Evolutionary conservation across 345 rosid genomes (phyloP), one percentile per base, ranked within the genome.

Genomic region (Salix koriyanagi): DNA sequence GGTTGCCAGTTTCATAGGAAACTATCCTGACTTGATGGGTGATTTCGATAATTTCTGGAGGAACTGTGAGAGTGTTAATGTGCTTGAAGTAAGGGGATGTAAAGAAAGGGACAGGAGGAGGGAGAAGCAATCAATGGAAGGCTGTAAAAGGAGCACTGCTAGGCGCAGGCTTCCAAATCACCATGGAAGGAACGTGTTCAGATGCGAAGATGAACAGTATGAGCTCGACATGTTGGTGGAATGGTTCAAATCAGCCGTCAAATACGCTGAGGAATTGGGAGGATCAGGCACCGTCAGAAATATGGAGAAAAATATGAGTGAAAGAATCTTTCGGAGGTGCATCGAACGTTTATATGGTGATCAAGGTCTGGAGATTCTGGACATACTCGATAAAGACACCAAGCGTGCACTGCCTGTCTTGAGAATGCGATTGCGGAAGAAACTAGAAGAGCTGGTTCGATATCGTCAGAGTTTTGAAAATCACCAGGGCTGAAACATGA

Each of bases 311-410:
- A 56, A 56, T 1, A 23, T 11, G 62, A 1, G 13, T 56, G 4
- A 1, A 56, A n/a, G 23, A 7, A n/a, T n/a, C 62, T 56, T 56
- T 28, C 41, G 16, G 25, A 88, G 97, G 89, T 94, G 98, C 80
- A 88, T 94, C 75, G 98, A 94, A 81, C 92, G 97, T 70, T 79
- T 94, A 71, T 94, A 94, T 86, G 98, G 97, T 36, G 98, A 92
- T 79, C 97, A 94, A 81, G 98, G 98, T 76, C 91, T 94, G 81
- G 98, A 94, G 77, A 95, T 88, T 79, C 73, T 86, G 85, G 97
- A 94, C 78, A 85, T 89, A 79, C 84, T 94, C 70, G 86, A 94
- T 36, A 90, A 88, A 83, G 89, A 90, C 81, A 94, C 93, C 61
- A 75, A 86, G 32, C 85, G 87, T 79, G 90, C 96, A 12, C 86